A percentile compares a stretch with the other conserved stretches of the same genome.
phyloP scores from a whole-genome alignment of 768 basidiomycete genomes.

The Russula ochroleuca region DNA sequence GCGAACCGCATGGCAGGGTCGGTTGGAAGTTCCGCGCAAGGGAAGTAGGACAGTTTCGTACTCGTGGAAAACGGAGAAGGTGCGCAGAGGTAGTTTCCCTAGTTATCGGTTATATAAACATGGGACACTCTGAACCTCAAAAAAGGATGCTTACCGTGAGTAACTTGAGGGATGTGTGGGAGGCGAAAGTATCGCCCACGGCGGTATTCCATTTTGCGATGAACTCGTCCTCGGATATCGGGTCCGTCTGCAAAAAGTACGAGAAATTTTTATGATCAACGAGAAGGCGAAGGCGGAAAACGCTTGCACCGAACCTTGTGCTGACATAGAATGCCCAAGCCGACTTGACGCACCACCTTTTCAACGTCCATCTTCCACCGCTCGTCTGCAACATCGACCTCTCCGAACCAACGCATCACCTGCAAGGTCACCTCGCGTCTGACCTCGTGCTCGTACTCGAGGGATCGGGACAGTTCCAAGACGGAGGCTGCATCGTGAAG shows the following conservation, averaged over 20 bases:
- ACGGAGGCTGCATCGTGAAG: slow-evolving; percentile 49
- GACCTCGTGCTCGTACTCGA: slow-evolving; percentile 73
- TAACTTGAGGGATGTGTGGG: slow-evolving; percentile 54
- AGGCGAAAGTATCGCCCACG: slow-evolving; percentile 76
- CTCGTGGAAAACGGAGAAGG: slow-evolving; percentile 37
- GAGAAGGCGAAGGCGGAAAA: not conserved
- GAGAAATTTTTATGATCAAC: not conserved
- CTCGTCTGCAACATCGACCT: slow-evolving; percentile 36
- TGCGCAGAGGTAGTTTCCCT: slow-evolving; percentile 73
- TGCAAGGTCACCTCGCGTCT: slow-evolving; percentile 56
- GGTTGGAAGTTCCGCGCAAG: slow-evolving; percentile 64
- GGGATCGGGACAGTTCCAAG: slow-evolving; percentile 52
- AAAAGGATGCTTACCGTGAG: slow-evolving; percentile 53
- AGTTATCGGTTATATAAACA: not conserved
- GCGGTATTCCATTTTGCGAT: slow-evolving; percentile 62
- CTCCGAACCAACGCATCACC: slow-evolving; percentile 82
- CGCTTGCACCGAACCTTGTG: slow-evolving; percentile 44
- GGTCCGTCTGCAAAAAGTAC: slow-evolving; percentile 45
- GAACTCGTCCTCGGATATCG: slow-evolving; percentile 54
- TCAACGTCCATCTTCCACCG: slow-evolving; percentile 64
- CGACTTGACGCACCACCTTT: slow-evolving; percentile 67
- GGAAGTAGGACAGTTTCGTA: slow-evolving; percentile 63
- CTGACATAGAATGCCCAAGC: slow-evolving; percentile 64
- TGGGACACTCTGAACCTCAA: not conserved
- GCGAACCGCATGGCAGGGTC: slow-evolving; percentile 79